Evolutionary conservation across 2,329 filamentous ascomycete genomes (phyloP), one percentile per base, ranked within the genome.

Genomic region (Chrysosporium keratinophilum): DNA sequence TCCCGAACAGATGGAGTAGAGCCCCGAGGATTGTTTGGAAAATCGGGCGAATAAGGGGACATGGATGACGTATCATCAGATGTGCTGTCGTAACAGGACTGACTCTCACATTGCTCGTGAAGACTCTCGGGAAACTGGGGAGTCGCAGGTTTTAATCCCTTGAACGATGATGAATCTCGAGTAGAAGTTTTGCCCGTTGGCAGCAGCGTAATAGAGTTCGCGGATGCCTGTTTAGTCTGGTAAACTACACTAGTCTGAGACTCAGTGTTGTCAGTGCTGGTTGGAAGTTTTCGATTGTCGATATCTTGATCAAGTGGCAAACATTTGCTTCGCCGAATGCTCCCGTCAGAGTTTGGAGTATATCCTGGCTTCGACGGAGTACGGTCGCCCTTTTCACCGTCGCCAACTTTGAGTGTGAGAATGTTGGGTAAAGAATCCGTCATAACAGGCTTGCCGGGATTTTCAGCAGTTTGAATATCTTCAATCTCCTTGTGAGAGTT

Each of bases 291-390:
- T 4, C 23, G 40, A 14, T 14, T 6, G 3, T 41, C 20, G 20
- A 19, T 10, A 34, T 51, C 28, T 15, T 44, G 23, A 11, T 43
- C 40, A 9, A 51, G 49, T 15, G 40, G 31, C 10, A 44, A 35
- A 19, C 49, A 44, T n/a, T 34, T 44, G 31, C 39, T 50, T 43
- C 31, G 15, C 44, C 15, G 49, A 23, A 51, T 37, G n/a, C 39
- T 37, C 15, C 17, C 14, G 6, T 20, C 10, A 42, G n/a, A 23
- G 14, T 5, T 19, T 17, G 34, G 15, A 47, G 17, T n/a, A 5
- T 3, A 15, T 15, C 31, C 39, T 53, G 7, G 17, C 15, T 1
- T n/a, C 15, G 35, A 40, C 23, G n/a, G 31, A 11, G 45, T 37
- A 37, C 3, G 12, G 5, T 23, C 20, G 7, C 34, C 9, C 5